A percentile compares a stretch with the other conserved stretches of the same genome.
phyloP scores from a whole-genome alignment of 257 asterid species.

The Ajuga chamaepitys region DNA sequence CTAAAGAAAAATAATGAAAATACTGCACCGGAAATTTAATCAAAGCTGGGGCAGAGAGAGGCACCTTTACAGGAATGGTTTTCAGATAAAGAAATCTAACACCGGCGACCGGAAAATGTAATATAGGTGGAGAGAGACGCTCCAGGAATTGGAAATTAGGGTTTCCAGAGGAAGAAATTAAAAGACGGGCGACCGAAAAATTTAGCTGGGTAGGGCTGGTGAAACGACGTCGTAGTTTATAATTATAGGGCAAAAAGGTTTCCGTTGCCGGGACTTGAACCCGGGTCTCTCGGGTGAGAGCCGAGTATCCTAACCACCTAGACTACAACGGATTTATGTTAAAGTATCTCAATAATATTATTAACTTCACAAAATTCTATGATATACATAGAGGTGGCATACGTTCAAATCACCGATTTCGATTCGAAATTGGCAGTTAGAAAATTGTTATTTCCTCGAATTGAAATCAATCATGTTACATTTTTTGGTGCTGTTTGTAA shows the following conservation, averaged over 20 bases:
- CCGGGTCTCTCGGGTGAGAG: constrained; percentile 99
- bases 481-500: no score
- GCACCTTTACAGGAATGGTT: constrained; percentile 5
- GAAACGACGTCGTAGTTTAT: not conserved
- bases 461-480: no score
- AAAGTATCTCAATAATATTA: no score
- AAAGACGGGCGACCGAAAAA: not conserved
- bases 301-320: constrained; percentile 76
- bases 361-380: no score
- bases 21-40: no score
- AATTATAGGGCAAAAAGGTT: not conserved
- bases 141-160: constrained; percentile 11
- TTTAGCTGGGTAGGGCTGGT: no score
- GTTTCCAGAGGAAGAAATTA: constrained; percentile 9
- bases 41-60: not conserved
- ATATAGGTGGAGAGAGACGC: no score
- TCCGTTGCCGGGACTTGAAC: constrained; percentile 98
- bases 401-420: no score
- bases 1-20: not conserved
- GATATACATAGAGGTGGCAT: no score
- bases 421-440: no score
- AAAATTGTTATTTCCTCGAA: no score
- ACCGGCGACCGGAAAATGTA: not conserved
- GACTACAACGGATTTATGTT: constrained; percentile 17
- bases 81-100: not conserved